These are phyloP conservation scores for Didymellaceae sp. DNA, from an alignment of 2,329 filamentous ascomycete genomes.

Conservation along the genomic window DNA sequence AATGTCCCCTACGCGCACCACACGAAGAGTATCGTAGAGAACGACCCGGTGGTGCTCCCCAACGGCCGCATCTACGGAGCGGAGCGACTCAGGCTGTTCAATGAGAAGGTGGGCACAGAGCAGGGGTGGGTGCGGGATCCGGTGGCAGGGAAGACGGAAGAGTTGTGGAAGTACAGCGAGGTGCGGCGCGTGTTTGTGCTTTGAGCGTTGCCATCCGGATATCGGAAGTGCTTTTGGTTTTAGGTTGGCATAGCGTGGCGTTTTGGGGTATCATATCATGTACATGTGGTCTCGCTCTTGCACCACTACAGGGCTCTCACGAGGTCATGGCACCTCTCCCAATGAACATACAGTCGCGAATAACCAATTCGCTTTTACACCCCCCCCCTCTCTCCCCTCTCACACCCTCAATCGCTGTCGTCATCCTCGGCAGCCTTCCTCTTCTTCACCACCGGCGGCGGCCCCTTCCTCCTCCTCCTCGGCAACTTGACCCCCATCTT, in stretches of 20 bases:
- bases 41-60: slow-evolving; percentile 83
- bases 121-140: slow-evolving; percentile 76
- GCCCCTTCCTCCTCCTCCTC: slow-evolving; percentile 24
- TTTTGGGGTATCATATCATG: slow-evolving; percentile 5
- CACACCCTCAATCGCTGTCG: slow-evolving; percentile 20
- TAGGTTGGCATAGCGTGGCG: slow-evolving; percentile 1
- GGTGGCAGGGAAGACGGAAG: slow-evolving; percentile 64
- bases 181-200: slow-evolving; percentile 93
- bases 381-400: not conserved
- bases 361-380: not conserved
- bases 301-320: too few species aligned
- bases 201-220: not conserved
- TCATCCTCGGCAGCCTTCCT: slow-evolving; percentile 24
- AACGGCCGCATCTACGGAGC: slow-evolving; percentile 86
- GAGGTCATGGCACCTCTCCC: not conserved
- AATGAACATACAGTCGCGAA: not conserved
- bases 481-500: slow-evolving; percentile 17
- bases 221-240: not conserved
- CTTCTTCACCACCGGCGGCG: not conserved
- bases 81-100: slow-evolving; percentile 74
- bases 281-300: too few species aligned
- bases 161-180: slow-evolving; percentile 56
- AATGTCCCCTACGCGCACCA: slow-evolving; percentile 95
- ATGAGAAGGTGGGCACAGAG: slow-evolving; percentile 76
- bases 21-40: slow-evolving; percentile 89